Evolutionary conservation across 805 yeast species (phyloP).

Genomic region (Middelhovenomyces tepae): DNA sequence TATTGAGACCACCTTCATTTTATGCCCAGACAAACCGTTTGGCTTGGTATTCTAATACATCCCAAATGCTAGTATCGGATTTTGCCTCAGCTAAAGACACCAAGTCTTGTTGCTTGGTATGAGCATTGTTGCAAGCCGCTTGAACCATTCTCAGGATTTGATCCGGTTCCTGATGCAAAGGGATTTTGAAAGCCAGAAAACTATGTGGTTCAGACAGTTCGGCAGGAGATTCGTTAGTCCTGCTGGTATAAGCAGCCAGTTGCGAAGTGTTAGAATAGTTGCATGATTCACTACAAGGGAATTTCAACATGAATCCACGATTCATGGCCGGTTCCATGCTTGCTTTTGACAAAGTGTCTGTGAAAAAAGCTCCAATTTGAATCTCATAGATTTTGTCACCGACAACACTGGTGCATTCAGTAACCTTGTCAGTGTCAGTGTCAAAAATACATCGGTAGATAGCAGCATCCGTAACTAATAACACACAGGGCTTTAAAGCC

Average conservation of each 20-base stretch:
- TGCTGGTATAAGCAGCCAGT: too few relatives aligned
- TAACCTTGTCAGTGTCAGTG: constrained; percentile 15
- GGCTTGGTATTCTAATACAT: constrained; percentile 28
- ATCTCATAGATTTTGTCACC: constrained; percentile 8
- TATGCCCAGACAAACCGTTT: constrained; percentile 35
- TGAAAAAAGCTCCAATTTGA: constrained; percentile 20
- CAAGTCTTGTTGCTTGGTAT: constrained; percentile 26
- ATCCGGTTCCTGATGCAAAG: constrained; percentile 2
- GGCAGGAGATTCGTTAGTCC: constrained; percentile 1
- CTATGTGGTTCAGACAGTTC: constrained; percentile 1
- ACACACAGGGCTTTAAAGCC: constrained; percentile 18
- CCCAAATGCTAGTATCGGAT: constrained; percentile 27
- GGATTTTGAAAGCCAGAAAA: constrained; percentile 12
- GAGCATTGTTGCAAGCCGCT: constrained; percentile 14
- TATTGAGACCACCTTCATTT: too few relatives aligned
- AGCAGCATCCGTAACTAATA: constrained; percentile 21
- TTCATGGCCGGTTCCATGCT: constrained; percentile 14
- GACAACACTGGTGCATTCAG: constrained; percentile 12
- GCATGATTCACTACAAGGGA: constrained; percentile 16
- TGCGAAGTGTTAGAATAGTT: too few relatives aligned
- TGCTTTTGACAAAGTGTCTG: constrained; percentile 13
- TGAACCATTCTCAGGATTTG: constrained; percentile 4
- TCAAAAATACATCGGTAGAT: constrained; percentile 22
- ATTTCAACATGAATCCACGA: constrained; percentile 18
- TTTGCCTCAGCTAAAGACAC: constrained; percentile 31